Conservation (phyloP, 352 stramenopile species). For the Pythium aphanidermatum region DNA sequence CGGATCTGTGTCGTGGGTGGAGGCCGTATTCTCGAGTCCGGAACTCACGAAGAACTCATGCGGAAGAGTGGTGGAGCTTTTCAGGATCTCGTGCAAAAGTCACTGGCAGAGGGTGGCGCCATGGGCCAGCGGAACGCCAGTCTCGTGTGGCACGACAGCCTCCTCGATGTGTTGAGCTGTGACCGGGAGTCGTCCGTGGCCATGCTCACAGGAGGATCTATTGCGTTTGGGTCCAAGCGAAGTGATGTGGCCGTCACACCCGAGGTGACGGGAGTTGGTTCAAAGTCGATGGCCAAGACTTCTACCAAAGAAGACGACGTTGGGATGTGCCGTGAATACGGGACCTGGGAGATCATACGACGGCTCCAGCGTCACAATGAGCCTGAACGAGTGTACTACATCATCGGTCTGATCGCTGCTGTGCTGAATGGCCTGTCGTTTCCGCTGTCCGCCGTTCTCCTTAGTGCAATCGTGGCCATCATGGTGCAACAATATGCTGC, state of each 20-base stretch:
- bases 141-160: conserved; percentile 17
- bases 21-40: conserved; percentile 16
- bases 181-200: conserved; percentile 11
- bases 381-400: conserved; percentile 3
- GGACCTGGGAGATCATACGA: background rate
- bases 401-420: conserved; percentile 7
- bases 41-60: conserved; percentile 17
- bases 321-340: too few relatives aligned
- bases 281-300: too few relatives aligned
- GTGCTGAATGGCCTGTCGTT: conserved; percentile 26
- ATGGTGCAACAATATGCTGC: conserved; percentile 42
- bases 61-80: conserved; percentile 11
- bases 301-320: too few relatives aligned
- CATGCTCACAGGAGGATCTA: conserved; percentile 7
- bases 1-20: conserved; percentile 28
- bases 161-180: conserved; percentile 6
- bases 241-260: background rate
- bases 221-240: conserved; percentile 8
- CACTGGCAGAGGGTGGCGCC: background rate
- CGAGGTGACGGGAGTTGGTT: background rate
- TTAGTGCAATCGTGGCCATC: conserved; percentile 33
- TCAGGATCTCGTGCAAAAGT: conserved; percentile 13
- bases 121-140: conserved; percentile 17
- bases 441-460: conserved; percentile 29
- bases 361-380: conserved; percentile 4